A percentile compares a stretch with the other conserved stretches of the same genome.
phyloP scores from a whole-genome alignment of 441 rosid species.

The Erodium texanum region DNA sequence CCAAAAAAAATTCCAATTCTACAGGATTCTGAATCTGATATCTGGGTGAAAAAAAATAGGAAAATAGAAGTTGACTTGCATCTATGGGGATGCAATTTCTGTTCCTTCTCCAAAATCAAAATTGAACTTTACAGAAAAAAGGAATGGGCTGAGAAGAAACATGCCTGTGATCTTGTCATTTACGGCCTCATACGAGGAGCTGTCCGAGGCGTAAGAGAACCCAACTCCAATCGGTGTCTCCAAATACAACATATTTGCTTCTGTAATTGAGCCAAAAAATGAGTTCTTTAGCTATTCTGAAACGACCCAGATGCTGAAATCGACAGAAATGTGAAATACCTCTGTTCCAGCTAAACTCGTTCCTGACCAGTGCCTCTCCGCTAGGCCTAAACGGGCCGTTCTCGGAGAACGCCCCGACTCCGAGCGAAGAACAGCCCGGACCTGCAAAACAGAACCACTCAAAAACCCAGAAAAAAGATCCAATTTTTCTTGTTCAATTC shows the following conservation, averaged over 20 bases:
- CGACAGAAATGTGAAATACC: conserved; percentile 24
- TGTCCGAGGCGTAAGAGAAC: conserved; percentile 76
- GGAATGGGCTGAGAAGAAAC: neutral
- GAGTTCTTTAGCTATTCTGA: neutral
- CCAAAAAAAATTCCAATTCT: neutral
- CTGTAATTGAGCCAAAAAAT: conserved; percentile 35
- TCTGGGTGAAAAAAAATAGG: conserved; percentile 8
- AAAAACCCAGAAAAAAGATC: conserved; percentile 8
- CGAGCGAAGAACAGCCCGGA: conserved; percentile 90
- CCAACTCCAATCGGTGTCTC: conserved; percentile 97
- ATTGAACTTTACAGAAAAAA: conserved; percentile 21
- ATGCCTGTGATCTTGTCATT: conserved; percentile 74
- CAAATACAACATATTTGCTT: conserved; percentile 88
- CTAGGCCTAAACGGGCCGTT: conserved; percentile 95
- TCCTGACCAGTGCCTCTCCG: conserved; percentile 53
- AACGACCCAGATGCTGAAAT: neutral
- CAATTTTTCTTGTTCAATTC: neutral
- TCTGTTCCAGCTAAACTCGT: conserved; percentile 82
- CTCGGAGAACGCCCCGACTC: conserved; percentile 93
- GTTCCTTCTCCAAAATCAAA: conserved; percentile 10
- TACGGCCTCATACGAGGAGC: conserved; percentile 56
- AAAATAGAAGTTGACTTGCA: conserved; percentile 31
- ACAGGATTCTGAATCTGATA: neutral
- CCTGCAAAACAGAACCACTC: conserved; percentile 32
- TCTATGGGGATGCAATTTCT: too few relatives aligned